These are phyloP conservation scores for Hibiscus trionum DNA, from an alignment of 345 rosid species.

Conservation along the genomic window DNA sequence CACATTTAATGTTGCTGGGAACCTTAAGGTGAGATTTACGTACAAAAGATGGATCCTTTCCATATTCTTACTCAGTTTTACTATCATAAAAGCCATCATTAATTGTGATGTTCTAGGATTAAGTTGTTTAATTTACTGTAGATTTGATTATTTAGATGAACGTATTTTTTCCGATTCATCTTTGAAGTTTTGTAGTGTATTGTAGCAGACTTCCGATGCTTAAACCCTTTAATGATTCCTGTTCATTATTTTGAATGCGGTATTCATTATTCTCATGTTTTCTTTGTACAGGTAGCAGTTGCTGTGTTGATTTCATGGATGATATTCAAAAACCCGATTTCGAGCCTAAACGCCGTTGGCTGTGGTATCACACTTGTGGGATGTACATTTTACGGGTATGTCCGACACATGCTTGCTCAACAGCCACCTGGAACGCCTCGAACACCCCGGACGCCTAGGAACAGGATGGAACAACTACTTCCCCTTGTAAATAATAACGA, in stretches of 20 bases:
- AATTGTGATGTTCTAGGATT: neutral
- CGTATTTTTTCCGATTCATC: neutral
- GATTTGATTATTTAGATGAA: neutral
- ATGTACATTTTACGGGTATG: slow-evolving; percentile 92
- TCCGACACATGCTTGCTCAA: slow-evolving; percentile 78
- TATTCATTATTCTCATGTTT: neutral
- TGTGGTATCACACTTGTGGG: slow-evolving; percentile 86
- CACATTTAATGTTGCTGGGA: slow-evolving; percentile 97
- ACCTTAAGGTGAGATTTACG: slow-evolving; percentile 73
- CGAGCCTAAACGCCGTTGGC: slow-evolving; percentile 79
- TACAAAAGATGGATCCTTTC: neutral
- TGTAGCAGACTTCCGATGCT: neutral
- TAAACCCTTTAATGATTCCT: neutral
- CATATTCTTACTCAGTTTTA: neutral
- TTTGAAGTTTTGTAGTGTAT: neutral
- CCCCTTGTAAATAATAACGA: slow-evolving; percentile 84
- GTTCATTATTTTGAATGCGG: neutral
- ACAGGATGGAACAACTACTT: slow-evolving; percentile 61
- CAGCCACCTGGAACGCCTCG: slow-evolving; percentile 77
- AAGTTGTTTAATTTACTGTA: neutral
- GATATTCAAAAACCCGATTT: slow-evolving; percentile 91
- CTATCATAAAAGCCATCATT: neutral
- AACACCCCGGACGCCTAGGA: slow-evolving; percentile 85
- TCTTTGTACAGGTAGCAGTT: slow-evolving; percentile 66
- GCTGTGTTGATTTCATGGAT: slow-evolving; percentile 92